Base-by-base conservation (phyloP, 139 green algal species). In the Coelastrella sp. region DNA sequence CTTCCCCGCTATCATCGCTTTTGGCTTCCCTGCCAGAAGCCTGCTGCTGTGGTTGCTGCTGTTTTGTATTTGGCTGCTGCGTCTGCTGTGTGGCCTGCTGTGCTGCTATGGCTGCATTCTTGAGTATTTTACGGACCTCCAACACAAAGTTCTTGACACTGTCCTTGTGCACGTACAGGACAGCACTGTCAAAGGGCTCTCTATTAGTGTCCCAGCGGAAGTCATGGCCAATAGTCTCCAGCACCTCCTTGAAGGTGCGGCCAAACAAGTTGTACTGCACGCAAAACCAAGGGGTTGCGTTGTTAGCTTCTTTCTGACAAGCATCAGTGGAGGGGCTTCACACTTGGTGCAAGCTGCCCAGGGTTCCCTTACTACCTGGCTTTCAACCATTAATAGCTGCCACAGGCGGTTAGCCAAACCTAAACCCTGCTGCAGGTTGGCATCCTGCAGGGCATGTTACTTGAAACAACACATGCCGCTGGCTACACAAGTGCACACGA, bases 181-280 rank as follows among this genome's bases (percentile, higher is more conserved):
- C 87, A 16, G 87, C 77, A 22, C 7, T 23, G 78, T 91, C 87
- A 74, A 91, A 91, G 65, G 10, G 8, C 6, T 73, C 65, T 2
- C 78, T 80, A n/a, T 16, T 64, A 32, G 11, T 32, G 65, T 86
- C 77, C 87, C 64, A 80, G 32, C 80, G 23, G 17, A 73, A 14
- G 64, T 22, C 32, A 54, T 32, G 16, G 87, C 59, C 65, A 19
- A 56, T 16, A 11, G 81, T 19, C 65, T 86, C 73, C 64, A 86
- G 87, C 61, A 91, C 65, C 22, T 20, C 20, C 5, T 60, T 14
- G 47, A 91, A 91, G 3, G 68, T 80, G 87, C 23, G 61, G 11
- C 87, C 87, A 65, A 91, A 91, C 0, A 91, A 54, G 78, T 91
- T 91, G 78, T 82, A 80, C 87, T 91, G 87, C 75, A 80, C 61